These are phyloP conservation scores for Mycena metata DNA, from an alignment of 768 basidiomycete species.

Conservation along the genomic window DNA sequence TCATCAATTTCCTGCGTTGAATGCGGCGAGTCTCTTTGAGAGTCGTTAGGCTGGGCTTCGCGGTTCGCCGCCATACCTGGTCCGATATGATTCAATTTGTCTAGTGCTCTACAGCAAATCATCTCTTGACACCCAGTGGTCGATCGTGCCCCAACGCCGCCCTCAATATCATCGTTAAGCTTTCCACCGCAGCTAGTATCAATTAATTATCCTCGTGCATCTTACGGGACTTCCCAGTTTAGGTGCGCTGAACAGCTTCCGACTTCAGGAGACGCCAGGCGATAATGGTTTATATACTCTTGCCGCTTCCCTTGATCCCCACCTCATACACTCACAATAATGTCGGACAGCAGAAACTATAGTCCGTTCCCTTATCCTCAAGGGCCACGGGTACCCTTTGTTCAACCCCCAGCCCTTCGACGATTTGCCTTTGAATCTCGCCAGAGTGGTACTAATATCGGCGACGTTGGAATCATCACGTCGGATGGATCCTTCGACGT, in stretches of 20 bases:
- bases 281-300: neutral
- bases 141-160: too few species aligned
- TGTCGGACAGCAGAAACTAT: conserved; percentile 26
- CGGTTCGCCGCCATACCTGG: too few species aligned
- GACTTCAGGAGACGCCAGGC: neutral
- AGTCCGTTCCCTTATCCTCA: conserved; percentile 17
- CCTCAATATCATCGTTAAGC: neutral
- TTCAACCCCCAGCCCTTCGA: conserved; percentile 28
- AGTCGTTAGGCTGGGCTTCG: too few species aligned
- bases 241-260: neutral
- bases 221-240: neutral
- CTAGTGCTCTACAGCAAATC: too few species aligned
- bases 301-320: neutral
- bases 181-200: neutral
- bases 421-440: conserved; percentile 14
- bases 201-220: neutral
- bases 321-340: neutral
- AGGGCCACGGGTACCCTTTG: conserved; percentile 25
- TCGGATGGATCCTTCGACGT: conserved; percentile 32
- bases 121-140: too few species aligned
- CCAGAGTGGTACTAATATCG: conserved; percentile 19
- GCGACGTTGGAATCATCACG: conserved; percentile 36
- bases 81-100: too few species aligned
- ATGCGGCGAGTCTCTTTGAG: too few species aligned
- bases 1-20: too few species aligned